These are phyloP conservation scores for Cyberlindnera mycetangii DNA, from an alignment of 805 yeast genomes.

Conservation along the genomic window DNA sequence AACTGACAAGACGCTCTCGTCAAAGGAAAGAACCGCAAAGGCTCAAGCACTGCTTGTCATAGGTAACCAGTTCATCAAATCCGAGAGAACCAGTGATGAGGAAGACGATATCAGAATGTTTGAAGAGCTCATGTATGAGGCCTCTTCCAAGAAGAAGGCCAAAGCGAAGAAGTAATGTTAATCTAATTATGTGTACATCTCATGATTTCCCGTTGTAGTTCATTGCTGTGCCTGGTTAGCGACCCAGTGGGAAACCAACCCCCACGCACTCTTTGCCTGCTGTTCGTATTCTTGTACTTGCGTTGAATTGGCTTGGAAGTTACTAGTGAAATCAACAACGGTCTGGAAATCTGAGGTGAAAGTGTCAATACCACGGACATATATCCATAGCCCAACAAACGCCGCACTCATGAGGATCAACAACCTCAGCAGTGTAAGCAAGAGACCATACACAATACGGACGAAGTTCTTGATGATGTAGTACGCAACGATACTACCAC, in stretches of 20 bases:
- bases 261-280: conserved; percentile 1
- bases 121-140: conserved; percentile 90
- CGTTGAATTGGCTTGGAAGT: neutral
- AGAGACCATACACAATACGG: conserved; percentile 17
- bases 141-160: conserved; percentile 33
- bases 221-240: neutral
- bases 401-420: conserved; percentile 18
- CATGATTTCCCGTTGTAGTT: no score
- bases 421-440: conserved; percentile 30
- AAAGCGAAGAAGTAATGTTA: conserved; percentile 6
- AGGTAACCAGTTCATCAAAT: conserved; percentile 64
- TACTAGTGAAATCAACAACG: conserved; percentile 1
- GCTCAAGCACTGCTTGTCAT: conserved; percentile 77
- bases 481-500: conserved; percentile 26
- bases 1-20: conserved; percentile 59
- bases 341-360: neutral
- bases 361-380: conserved; percentile 30
- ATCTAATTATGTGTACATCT: neutral
- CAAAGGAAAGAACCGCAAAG: conserved; percentile 61
- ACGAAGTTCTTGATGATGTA: conserved; percentile 31
- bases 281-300: neutral
- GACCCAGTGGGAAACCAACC: neutral
- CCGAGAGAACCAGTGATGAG: conserved; percentile 79
- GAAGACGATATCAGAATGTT: conserved; percentile 89
- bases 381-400: conserved; percentile 26